Evolutionary conservation across 805 yeast species (phyloP), one percentile per base, ranked within the genome.

Genomic region (Zygosaccharomyces lentus): DNA sequence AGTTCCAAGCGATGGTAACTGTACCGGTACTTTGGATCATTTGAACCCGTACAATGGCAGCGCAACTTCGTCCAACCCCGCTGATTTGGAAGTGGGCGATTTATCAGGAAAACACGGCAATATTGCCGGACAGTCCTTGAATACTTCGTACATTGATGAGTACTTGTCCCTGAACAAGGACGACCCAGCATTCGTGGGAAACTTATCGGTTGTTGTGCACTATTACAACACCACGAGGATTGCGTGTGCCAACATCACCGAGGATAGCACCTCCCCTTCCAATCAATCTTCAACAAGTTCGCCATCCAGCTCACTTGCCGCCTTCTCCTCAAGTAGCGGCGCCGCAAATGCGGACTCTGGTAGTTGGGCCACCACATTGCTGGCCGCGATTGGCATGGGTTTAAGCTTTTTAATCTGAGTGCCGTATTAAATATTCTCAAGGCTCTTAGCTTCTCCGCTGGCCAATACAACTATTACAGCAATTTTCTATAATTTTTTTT

Each of bases 91-190:
- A 64, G 77, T 83, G 34, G 91, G 91, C 47, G 90, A 84, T 59
- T 76, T 84, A 55, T 77, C 86, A 29, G 91, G 91, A 36, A 84
- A 83, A 62, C 89, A 84, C 64, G 91, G 91, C 9, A 75, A 68
- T 67, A 80, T 84, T 57, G 75, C 82, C 59, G 74, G 86, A 16
- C 82, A 87, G 9, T 82, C 87, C 60, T 81, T 77, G 62, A 83
- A 81, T 63, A 69, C 78, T 24, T 71, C 72, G 48, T 84, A 80
- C 61, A 66, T 72, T 48, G 90, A 84, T 58, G 83, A 82, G 6
- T 84, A 74, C 62, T 62, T 84, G 44, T 81, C 89, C 0, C 73
- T 84, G 62, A 73, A 80, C 56, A 75, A 76, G 30, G 62, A 66
- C 39, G 72, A 78, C 38, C 73, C 75, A 37, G 74, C 85, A n/a